A percentile compares a stretch with the other conserved stretches of the same genome.
Evolutionary conservation across 1,284 basidiomycete species (phyloP).

Genomic region (Trichosporon sp.): DNA sequence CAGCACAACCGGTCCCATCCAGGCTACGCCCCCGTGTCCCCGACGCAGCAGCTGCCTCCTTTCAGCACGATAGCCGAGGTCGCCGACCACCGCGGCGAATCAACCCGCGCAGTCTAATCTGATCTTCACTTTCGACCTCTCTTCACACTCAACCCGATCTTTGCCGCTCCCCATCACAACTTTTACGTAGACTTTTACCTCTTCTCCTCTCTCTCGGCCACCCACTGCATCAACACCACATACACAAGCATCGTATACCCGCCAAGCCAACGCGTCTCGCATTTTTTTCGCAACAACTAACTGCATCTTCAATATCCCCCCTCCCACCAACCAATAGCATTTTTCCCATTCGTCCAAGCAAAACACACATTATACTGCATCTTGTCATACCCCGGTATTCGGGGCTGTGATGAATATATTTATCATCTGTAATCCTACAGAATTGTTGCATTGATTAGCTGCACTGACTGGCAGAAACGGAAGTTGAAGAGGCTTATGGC

Average conservation of each 20-base stretch:
- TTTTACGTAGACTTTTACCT: background rate
- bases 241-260: background rate
- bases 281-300: too few species aligned
- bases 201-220: background rate
- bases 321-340: background rate
- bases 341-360: background rate
- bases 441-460: background rate
- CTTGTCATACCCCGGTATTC: background rate
- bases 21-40: background rate
- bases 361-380: background rate
- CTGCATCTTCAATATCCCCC: background rate
- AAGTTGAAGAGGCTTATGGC: too few species aligned
- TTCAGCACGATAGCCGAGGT: conserved; percentile 1
- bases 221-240: background rate
- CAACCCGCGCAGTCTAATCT: background rate
- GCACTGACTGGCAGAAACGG: too few species aligned
- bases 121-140: background rate
- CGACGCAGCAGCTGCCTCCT: background rate
- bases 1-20: background rate
- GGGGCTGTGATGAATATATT: background rate
- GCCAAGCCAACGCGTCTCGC: too few species aligned
- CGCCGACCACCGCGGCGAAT: background rate
- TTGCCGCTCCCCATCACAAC: background rate
- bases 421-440: background rate
- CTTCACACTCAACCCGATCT: background rate